Evolutionary conservation across 495 filamentous ascomycete species (phyloP).

Genomic region (Pseudotulostoma volvatum): DNA sequence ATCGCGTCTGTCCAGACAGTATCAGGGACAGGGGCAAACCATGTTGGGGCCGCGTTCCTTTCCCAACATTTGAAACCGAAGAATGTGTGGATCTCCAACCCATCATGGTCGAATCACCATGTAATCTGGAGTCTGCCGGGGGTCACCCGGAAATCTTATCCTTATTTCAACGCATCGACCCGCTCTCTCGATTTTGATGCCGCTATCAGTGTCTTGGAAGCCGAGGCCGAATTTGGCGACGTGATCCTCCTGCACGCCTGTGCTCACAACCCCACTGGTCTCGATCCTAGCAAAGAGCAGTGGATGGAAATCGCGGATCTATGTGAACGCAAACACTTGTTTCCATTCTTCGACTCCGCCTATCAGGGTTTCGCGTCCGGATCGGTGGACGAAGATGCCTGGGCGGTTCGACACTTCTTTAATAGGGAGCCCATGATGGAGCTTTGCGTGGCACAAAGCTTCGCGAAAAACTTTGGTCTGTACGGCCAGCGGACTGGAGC

Average conservation of each 20-base stretch:
- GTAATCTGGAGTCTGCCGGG: slow-evolving; percentile 31
- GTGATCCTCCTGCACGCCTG: slow-evolving; percentile 36
- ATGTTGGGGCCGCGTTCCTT: slow-evolving; percentile 78
- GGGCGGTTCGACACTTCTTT: slow-evolving; percentile 37
- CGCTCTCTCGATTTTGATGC: slow-evolving; percentile 31
- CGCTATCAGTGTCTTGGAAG: slow-evolving; percentile 30
- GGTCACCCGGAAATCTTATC: slow-evolving; percentile 29
- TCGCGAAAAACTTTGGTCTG: slow-evolving; percentile 41
- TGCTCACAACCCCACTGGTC: slow-evolving; percentile 39
- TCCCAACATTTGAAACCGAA: slow-evolving; percentile 32
- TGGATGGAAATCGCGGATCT: slow-evolving; percentile 35
- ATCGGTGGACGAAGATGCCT: slow-evolving; percentile 33
- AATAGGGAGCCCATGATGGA: slow-evolving; percentile 32
- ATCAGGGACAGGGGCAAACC: slow-evolving; percentile 83
- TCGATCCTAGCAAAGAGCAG: slow-evolving; percentile 36
- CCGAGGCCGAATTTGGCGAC: slow-evolving; percentile 25
- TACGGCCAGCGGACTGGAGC: slow-evolving; percentile 37
- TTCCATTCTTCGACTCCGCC: slow-evolving; percentile 41
- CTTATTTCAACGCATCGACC: slow-evolving; percentile 30
- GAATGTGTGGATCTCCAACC: slow-evolving; percentile 31
- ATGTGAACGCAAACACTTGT: slow-evolving; percentile 33
- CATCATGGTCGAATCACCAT: slow-evolving; percentile 35
- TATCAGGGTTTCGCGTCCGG: slow-evolving; percentile 44
- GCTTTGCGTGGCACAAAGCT: slow-evolving; percentile 34
- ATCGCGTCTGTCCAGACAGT: slow-evolving; percentile 51